These are phyloP conservation scores for Aureobasidium leucospermi DNA, from an alignment of 2,329 filamentous ascomycete species.

Conservation along the genomic window DNA sequence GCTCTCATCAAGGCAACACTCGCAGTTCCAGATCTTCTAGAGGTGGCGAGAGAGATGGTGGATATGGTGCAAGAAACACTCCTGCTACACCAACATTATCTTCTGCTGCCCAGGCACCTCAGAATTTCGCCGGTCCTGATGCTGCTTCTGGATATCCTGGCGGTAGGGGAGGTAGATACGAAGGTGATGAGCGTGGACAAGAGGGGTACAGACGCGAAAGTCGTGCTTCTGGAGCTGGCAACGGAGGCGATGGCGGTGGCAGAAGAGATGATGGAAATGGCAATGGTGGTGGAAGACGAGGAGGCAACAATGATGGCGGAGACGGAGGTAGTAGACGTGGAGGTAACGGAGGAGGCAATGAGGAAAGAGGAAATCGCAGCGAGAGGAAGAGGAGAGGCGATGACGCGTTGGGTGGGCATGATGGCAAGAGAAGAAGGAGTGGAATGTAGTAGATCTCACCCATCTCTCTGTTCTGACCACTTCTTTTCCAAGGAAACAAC, in stretches of 20 bases:
- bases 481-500: not conserved
- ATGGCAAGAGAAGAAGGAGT: conserved; percentile 17
- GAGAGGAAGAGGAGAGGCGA: conserved; percentile 17
- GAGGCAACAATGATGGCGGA: not conserved
- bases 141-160: not conserved
- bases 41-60: conserved; percentile 19
- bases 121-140: not conserved
- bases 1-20: not conserved
- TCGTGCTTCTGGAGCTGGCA: not conserved
- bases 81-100: not conserved
- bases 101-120: not conserved
- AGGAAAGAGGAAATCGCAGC: conserved; percentile 1
- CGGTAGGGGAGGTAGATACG: not conserved
- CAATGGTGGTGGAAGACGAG: not conserved
- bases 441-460: not conserved
- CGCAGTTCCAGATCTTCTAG: conserved; percentile 5
- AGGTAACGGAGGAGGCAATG: not conserved
- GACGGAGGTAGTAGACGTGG: not conserved
- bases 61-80: not conserved
- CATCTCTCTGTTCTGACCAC: too few relatives aligned
- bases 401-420: conserved; percentile 4
- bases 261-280: not conserved
- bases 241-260: not conserved
- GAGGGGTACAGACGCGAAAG: not conserved
- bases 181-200: not conserved